Evolutionary conservation across 306 rosid species (phyloP), one percentile per base, ranked within the genome.

Genomic region (Crataegus laevigata): DNA sequence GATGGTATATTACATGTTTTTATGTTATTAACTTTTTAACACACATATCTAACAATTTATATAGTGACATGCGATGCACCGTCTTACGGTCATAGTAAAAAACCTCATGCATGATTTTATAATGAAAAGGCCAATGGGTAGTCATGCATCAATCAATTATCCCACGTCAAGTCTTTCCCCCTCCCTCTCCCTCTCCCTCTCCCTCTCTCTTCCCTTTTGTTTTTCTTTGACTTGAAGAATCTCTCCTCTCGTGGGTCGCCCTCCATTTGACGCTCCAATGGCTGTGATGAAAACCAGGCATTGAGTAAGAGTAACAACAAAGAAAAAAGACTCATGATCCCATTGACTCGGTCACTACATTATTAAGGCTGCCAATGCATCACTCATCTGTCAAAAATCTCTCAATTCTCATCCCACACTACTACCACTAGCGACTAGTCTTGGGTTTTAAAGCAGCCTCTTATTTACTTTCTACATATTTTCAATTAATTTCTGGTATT

Each of bases 71-170:
- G n/a, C n/a, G n/a, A n/a, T n/a, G n/a, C n/a, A n/a, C n/a, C n/a
- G n/a, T n/a, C n/a, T n/a, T n/a, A n/a, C n/a, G n/a, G n/a, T n/a
- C n/a, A n/a, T n/a, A n/a, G n/a, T n/a, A n/a, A n/a, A n/a, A n/a
- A n/a, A n/a, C n/a, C n/a, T n/a, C n/a, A n/a, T n/a, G n/a, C 62
- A 38, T 78, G 85, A 78, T 86, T 82, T 83, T 64, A 25, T 66
- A 75, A 71, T 65, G 69, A 10, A 8, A 54, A 3, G 75, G 14
- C 59, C 55, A 47, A 17, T 4, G 8, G 52, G 7, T 12, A 68
- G 69, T 73, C 73, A 58, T 83, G 84, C 70, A 81, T 77, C 89
- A 77, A 73, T 79, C 89, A 81, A 76, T 30, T 75, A 73, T 5
- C 28, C 78, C 65, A 50, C 65, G 50, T 77, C 57, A 24, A 63